Base-by-base conservation (phyloP, 1,284 basidiomycete species). In the Cronartium quercuum region DNA sequence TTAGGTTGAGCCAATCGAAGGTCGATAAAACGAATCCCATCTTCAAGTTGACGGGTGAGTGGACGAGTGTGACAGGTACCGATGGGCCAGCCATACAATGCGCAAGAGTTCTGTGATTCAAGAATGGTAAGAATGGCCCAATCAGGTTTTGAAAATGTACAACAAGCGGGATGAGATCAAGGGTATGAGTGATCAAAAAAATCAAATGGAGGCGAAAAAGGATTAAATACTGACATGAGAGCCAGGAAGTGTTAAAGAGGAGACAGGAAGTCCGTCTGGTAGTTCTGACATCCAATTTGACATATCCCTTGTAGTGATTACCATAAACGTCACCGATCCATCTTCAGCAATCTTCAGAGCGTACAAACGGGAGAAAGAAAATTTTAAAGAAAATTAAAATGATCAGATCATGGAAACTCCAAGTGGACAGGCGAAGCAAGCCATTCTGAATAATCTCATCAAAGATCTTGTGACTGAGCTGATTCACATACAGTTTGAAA, bases 271-370 rank as follows among this genome's bases (percentile, higher is more conserved):
- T 57, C 65, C 35, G 55, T 73, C 69, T 13, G 69, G 69, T 40
- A 73, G 65, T 29, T 65, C n/a, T 40, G 69, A 73, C 69, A 73
- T 73, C 69, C 69, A 73, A 58, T 65, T 64, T 1, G 69, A 65
- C 29, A 73, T 64, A 38, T 73, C 37, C 6, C 69, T 61, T 37
- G 41, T 38, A 64, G 57, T 55, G 6, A 73, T 24, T 55, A 58
- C 34, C 69, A 73, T 73, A 7, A 73, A 64, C 24, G 69, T 57
- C 38, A 73, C 55, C 1, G 62, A 73, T n/a, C 69, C 69, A 65
- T 73, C 69, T 41, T 58, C 24, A 15, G 69, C 51, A 40, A 57
- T 58, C 69, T 73, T n/a, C n/a, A n/a, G n/a, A n/a, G n/a, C n/a
- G n/a, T n/a, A n/a, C n/a, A n/a, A n/a, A n/a, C n/a, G n/a, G n/a